phyloP scores from a whole-genome alignment of 1,284 basidiomycete species.

The Boletellus sp. region DNA sequence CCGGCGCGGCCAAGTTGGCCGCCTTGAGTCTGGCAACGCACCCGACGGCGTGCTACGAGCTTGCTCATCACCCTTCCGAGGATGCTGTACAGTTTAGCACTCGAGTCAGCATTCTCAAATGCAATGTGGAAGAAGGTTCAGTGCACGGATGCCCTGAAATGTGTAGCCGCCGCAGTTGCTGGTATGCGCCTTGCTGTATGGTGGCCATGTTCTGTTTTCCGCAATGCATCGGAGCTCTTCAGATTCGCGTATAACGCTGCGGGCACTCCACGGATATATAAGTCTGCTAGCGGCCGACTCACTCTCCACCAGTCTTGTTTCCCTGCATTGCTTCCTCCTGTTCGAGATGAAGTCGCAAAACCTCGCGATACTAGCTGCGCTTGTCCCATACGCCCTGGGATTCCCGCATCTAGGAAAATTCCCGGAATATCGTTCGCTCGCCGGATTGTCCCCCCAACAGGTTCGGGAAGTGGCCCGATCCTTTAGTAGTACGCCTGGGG shows the following conservation, averaged over 20 bases:
- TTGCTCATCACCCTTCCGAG: neutral
- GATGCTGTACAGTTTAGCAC: neutral
- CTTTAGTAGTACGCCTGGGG: constrained; percentile 21
- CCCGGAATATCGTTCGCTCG: constrained; percentile 22
- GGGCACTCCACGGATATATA: constrained; percentile 11
- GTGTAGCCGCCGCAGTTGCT: too few species aligned
- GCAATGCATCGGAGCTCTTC: neutral
- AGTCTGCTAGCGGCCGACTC: neutral
- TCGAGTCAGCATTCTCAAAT: neutral
- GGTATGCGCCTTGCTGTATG: neutral
- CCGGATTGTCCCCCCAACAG: constrained; percentile 34
- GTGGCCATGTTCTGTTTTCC: neutral
- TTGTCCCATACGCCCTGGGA: constrained; percentile 12
- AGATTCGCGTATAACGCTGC: neutral
- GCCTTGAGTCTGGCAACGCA: neutral
- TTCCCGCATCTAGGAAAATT: constrained; percentile 17
- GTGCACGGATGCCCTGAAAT: too few species aligned
- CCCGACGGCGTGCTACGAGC: neutral
- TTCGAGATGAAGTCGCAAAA: constrained; percentile 13
- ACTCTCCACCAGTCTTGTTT: neutral
- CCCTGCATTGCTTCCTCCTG: neutral
- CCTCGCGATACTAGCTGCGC: constrained; percentile 1
- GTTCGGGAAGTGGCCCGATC: constrained; percentile 53
- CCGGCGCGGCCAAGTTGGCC: neutral
- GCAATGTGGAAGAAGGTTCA: too few species aligned